phyloP scores from a whole-genome alignment of 1,284 basidiomycete genomes.

The Rhodotorula sp. region DNA sequence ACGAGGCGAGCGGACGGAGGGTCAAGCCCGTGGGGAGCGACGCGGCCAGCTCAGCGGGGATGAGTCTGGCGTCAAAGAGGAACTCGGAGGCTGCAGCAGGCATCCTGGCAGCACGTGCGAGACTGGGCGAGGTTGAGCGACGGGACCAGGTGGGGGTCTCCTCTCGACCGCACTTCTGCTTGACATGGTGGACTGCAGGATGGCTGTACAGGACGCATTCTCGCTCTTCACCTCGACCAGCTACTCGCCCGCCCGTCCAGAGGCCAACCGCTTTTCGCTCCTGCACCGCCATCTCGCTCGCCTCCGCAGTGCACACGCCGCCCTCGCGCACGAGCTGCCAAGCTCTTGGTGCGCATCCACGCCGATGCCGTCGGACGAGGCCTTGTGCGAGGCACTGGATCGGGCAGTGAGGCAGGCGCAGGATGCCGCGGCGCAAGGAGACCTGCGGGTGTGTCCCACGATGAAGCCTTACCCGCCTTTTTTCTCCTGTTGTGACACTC shows the following conservation, averaged over 20 bases:
- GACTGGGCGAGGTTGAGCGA: neutral
- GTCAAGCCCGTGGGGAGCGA: slow-evolving; percentile 49
- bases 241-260: neutral
- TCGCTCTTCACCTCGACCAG: neutral
- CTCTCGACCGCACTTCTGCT: neutral
- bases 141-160: neutral
- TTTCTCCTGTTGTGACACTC: neutral
- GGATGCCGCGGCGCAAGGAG: neutral
- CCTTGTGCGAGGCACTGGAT: neutral
- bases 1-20: slow-evolving; percentile 84
- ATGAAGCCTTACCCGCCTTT: neutral
- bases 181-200: neutral
- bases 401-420: neutral
- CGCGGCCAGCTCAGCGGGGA: neutral
- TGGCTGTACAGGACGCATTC: neutral
- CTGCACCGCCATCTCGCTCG: slow-evolving; percentile 23
- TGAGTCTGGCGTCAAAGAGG: slow-evolving; percentile 6
- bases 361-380: neutral
- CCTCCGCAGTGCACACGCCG: slow-evolving; percentile 13
- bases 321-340: slow-evolving; percentile 5
- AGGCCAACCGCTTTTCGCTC: neutral
- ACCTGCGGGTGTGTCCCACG: slow-evolving; percentile 15
- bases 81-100: slow-evolving; percentile 2
- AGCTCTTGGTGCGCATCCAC: slow-evolving; percentile 29
- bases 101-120: neutral